Conservation (phyloP, 2,329 filamentous ascomycete species). For the Pleurostoma richardsiae region DNA sequence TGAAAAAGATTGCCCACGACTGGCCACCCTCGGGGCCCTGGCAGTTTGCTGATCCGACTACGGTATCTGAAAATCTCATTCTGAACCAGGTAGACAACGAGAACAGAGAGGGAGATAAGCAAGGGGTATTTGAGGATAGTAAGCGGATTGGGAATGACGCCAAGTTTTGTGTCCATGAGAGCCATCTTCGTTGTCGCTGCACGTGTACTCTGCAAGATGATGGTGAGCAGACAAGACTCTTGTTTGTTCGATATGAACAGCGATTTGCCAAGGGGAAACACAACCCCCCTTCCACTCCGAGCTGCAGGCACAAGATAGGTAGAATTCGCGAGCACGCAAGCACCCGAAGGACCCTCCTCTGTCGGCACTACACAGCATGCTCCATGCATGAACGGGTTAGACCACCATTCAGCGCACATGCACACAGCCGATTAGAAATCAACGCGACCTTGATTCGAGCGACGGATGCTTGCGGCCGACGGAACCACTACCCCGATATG, state of each 20-base stretch:
- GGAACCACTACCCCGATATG: not conserved
- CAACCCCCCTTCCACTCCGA: not conserved
- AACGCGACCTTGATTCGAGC: not conserved
- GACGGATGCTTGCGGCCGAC: not conserved
- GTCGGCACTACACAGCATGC: not conserved
- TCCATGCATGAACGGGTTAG: not conserved
- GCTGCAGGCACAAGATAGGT: not conserved
- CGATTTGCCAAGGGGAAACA: not conserved
- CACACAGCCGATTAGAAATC: not conserved
- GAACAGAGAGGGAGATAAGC: not conserved
- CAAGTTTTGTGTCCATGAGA: not conserved
- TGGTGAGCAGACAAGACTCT: not conserved
- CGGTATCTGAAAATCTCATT: conserved; percentile 11
- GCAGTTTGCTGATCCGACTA: conserved; percentile 10
- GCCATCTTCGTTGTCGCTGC: not conserved
- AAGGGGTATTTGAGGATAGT: not conserved
- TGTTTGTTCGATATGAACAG: not conserved
- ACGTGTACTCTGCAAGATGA: no score
- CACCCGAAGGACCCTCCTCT: not conserved
- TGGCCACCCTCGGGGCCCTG: conserved; percentile 10
- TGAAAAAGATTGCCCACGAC: conserved; percentile 12
- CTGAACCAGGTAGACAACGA: conserved; percentile 8
- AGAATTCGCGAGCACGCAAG: not conserved
- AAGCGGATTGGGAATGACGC: not conserved
- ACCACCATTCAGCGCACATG: not conserved